Conservation (phyloP, 257 asterid genomes). For the Verbena officinalis region DNA sequence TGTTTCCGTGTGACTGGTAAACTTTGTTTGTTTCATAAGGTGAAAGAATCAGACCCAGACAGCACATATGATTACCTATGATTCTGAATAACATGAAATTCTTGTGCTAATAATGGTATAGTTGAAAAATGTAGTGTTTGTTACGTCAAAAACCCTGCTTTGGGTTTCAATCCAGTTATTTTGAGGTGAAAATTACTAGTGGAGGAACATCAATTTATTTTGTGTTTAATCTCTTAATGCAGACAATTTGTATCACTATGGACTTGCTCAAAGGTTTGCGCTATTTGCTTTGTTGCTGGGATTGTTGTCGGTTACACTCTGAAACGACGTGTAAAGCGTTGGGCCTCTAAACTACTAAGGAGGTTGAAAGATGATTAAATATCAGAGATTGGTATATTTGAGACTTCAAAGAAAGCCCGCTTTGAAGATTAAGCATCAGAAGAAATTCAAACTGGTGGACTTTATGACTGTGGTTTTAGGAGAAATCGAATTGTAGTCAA, state of each 20-base stretch:
- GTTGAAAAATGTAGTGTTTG: conserved; percentile 31
- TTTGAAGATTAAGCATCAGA: conserved; percentile 4
- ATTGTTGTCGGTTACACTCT: conserved; percentile 72
- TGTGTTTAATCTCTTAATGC: conserved; percentile 32
- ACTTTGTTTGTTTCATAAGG: background rate
- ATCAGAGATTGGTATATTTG: background rate
- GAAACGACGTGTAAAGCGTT: conserved; percentile 71
- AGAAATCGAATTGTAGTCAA: conserved; percentile 4
- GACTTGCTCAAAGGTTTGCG: conserved; percentile 87
- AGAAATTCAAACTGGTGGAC: conserved; percentile 3
- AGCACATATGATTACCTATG: background rate
- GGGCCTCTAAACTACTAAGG: conserved; percentile 71
- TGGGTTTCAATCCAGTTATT: background rate
- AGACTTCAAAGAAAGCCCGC: background rate
- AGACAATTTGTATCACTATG: conserved; percentile 59
- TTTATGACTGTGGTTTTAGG: background rate
- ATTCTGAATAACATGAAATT: background rate
- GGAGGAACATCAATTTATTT: background rate
- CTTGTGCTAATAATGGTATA: background rate
- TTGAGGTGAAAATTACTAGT: background rate
- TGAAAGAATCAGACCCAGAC: background rate
- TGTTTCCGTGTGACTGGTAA: conserved; percentile 4
- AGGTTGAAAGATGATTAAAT: conserved; percentile 64
- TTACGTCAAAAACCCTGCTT: conserved; percentile 46
- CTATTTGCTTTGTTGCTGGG: conserved; percentile 80